phyloP scores from a whole-genome alignment of 495 filamentous ascomycete genomes.

The Trichoderma erinaceum region DNA sequence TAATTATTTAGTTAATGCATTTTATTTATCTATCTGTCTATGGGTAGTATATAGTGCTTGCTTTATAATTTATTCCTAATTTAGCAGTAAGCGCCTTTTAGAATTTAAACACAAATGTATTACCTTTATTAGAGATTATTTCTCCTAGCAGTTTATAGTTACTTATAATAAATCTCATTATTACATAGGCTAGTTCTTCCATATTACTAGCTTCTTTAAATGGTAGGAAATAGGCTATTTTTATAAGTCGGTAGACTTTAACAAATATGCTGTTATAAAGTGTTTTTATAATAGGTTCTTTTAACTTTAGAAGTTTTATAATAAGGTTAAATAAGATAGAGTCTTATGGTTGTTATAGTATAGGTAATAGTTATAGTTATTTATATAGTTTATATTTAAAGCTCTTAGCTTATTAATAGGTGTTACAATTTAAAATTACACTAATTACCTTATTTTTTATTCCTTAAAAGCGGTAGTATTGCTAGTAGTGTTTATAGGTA shows the following conservation, averaged over 20 bases:
- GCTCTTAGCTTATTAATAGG: too few species aligned
- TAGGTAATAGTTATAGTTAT: too few species aligned
- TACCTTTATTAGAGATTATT: constrained; percentile 22
- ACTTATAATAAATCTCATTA: constrained; percentile 9
- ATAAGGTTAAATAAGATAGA: too few species aligned
- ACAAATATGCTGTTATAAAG: constrained; percentile 1
- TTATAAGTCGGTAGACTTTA: not conserved
- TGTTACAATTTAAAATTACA: not conserved
- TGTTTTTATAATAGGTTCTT: not conserved
- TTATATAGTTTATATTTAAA: too few species aligned
- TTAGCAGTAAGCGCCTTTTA: constrained; percentile 8
- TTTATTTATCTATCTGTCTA: constrained; percentile 19
- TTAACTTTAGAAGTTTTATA: not conserved
- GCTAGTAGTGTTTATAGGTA: constrained; percentile 29
- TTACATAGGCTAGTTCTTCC: not conserved
- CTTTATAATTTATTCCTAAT: constrained; percentile 13
- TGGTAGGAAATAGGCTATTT: too few species aligned
- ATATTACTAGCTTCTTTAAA: not conserved
- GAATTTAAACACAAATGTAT: constrained; percentile 2
- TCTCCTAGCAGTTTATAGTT: constrained; percentile 19
- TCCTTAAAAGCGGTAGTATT: not conserved
- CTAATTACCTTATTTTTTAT: not conserved
- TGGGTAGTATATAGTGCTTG: constrained; percentile 8
- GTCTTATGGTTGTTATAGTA: too few species aligned
- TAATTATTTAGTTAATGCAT: constrained; percentile 20